These are phyloP conservation scores for Chrysopogon serrulatus DNA, from an alignment of 176 grass and related monocot species.

Conservation along the genomic window DNA sequence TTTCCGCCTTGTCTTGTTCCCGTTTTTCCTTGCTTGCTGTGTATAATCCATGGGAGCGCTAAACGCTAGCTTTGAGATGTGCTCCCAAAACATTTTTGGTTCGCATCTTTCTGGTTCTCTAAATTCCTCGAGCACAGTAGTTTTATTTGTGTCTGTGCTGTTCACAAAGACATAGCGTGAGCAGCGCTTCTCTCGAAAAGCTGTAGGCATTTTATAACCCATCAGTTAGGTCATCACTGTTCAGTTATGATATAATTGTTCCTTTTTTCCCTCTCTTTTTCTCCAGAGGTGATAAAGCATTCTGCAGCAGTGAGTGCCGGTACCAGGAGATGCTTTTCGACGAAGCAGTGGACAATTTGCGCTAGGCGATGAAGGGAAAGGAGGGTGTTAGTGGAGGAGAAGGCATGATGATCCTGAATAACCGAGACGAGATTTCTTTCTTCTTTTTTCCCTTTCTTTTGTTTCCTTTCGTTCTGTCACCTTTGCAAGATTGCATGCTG, in stretches of 20 bases:
- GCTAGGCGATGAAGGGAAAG: slow-evolving; percentile 8
- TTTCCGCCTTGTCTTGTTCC: slow-evolving; percentile 26
- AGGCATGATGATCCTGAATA: slow-evolving; percentile 38
- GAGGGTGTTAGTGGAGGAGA: slow-evolving; percentile 30
- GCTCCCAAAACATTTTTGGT: slow-evolving; percentile 22
- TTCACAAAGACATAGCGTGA: slow-evolving; percentile 26
- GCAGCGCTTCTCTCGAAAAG: not conserved
- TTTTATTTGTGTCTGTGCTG: slow-evolving; percentile 2
- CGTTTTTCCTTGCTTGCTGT: slow-evolving; percentile 17
- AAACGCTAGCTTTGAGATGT: slow-evolving; percentile 23
- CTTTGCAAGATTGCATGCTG: slow-evolving; percentile 28
- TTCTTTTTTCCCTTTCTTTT: not conserved
- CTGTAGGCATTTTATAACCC: slow-evolving; percentile 15
- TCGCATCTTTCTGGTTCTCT: slow-evolving; percentile 39
- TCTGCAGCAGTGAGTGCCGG: slow-evolving; percentile 66
- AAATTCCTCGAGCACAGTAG: slow-evolving; percentile 22
- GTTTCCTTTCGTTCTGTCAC: not conserved
- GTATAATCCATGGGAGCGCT: slow-evolving; percentile 17
- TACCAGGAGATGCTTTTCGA: slow-evolving; percentile 54
- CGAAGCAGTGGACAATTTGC: slow-evolving; percentile 39
- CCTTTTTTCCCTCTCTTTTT: not conserved
- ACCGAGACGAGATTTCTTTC: slow-evolving; percentile 21
- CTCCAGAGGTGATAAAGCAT: slow-evolving; percentile 61
- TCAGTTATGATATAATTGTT: slow-evolving; percentile 23
- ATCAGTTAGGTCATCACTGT: slow-evolving; percentile 16